Base-by-base conservation (phyloP, 202 grass and related monocot species). In the Setaria viridis region DNA sequence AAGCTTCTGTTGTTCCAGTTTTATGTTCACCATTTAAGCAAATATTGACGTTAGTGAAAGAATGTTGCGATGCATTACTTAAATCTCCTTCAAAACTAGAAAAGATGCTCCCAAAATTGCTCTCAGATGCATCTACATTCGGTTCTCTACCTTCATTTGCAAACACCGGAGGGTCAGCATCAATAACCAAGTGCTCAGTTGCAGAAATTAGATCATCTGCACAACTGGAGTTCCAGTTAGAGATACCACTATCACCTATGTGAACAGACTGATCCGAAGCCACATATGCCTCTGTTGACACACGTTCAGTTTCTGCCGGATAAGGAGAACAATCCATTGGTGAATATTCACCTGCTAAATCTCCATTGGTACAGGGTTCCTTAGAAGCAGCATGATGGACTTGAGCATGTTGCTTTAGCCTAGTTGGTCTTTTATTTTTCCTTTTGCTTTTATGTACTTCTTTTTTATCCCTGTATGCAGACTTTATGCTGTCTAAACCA, bases 291-390 rank as follows among this genome's bases (percentile, higher is more conserved):
- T 92, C 88, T 74, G 83, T 85, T 84, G 90, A 50, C 19, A 19
- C 53, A 71, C 87, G 83, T 86, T 95, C 88, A 82, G 17, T 47
- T 81, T 47, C 66, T 67, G 49, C 73, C 0, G 50, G 43, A 82
- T 99, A 97, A 71, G 97, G 97, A 70, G 97, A 99, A 87, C 85
- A 99, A 80, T 99, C 97, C 97, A 97, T 99, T 67, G 97, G 96
- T 79, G 96, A 99, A 88, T 77, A 96, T 35, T 88, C 90, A 85
- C 84, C 86, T 65, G 85, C 82, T 48, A 84, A 90, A 70, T 87
- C 88, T 90, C 74, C 73, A 58, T 34, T 83, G 72, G 73, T 83
- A 77, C 48, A 45, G 64, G 87, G 53, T 82, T 86, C 74, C 47
- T 86, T 70, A 86, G 82, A 58, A 77, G 81, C 53, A 67, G 34